Evolutionary conservation across 176 grass and related monocot genomes (phyloP).

Genomic region (Pontederia paniculata): DNA sequence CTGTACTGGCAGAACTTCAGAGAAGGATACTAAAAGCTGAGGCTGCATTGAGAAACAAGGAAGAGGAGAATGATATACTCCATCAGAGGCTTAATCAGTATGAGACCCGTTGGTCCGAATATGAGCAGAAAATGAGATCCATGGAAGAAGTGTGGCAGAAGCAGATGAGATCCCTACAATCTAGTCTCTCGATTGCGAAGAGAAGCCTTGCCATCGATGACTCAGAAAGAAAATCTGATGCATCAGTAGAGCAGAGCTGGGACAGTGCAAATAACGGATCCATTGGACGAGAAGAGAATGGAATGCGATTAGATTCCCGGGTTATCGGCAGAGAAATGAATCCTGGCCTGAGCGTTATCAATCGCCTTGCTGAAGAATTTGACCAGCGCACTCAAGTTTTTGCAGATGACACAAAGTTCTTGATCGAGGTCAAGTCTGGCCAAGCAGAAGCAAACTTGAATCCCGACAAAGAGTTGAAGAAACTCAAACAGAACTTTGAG

Average conservation of each 20-base stretch:
- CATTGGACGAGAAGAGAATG: slow-evolving; percentile 24
- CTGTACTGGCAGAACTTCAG: slow-evolving; percentile 75
- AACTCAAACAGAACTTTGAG: slow-evolving; percentile 75
- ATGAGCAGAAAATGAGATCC: slow-evolving; percentile 91
- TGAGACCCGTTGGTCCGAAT: slow-evolving; percentile 75
- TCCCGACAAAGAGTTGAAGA: slow-evolving; percentile 68
- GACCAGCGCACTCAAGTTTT: slow-evolving; percentile 81
- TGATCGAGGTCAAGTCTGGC: slow-evolving; percentile 90
- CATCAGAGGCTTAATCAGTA: slow-evolving; percentile 74
- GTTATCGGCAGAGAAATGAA: slow-evolving; percentile 45
- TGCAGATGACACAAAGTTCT: slow-evolving; percentile 61
- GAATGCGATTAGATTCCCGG: slow-evolving; percentile 30
- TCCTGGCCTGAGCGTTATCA: slow-evolving; percentile 40
- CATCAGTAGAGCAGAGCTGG: slow-evolving; percentile 78
- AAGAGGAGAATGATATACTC: slow-evolving; percentile 89
- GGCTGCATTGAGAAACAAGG: slow-evolving; percentile 55
- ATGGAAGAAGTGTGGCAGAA: slow-evolving; percentile 99
- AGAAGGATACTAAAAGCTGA: slow-evolving; percentile 62
- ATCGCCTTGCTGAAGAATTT: slow-evolving; percentile 51
- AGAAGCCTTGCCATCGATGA: slow-evolving; percentile 76
- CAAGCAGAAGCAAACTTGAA: slow-evolving; percentile 62
- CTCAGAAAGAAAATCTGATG: slow-evolving; percentile 46
- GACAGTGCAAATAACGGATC: slow-evolving; percentile 27
- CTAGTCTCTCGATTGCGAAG: slow-evolving; percentile 73
- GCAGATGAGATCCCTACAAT: slow-evolving; percentile 84